Evolutionary conservation across 2,329 filamentous ascomycete genomes (phyloP), one percentile per base, ranked within the genome.

Genomic region (Calonectria multiphialidica): DNA sequence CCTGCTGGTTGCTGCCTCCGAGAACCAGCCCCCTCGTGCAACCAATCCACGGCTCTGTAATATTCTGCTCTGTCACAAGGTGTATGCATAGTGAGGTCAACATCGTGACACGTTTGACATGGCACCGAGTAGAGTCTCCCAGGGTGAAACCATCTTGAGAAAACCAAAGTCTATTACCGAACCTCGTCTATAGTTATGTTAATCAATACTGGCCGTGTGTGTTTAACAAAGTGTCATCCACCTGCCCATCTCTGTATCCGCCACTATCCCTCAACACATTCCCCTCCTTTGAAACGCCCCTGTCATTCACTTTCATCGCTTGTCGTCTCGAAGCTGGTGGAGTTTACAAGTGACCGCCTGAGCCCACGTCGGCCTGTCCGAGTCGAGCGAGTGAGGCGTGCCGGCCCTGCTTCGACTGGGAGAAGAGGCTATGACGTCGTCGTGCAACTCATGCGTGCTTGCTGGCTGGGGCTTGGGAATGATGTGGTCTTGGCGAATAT

Each of bases 261-360:
- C 40, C 57, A 65, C 59, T 50, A n/a, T 18, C 21, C 13, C 30
- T 65, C 49, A 47, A 37, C 13, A 10, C 49, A 13, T 21, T 42
- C 59, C 61, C 64, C 9, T 16, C 30, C 15, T 25, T n/a, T 25
- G 28, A 28, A 23, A n/a, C 40, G 30, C 42, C 25, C 28, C 21
- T 49, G n/a, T 42, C 25, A 40, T 35, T n/a, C 42, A 37, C 35
- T 61, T 13, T 23, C 33, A 53, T 74, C 65, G 71, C 16, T 67
- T 72, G 16, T 76, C 76, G 6, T 79, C 71, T 42, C 70, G 47
- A 57, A 79, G 71, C 40, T 72, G 66, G 68, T 76, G 77, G 57
- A 72, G 68, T 25, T 59, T 70, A 28, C 16, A 63, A 18, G n/a
- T 44, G 33, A 37, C 42, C 15, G 62, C 37, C 44, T 66, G 71